A percentile compares a stretch with the other conserved stretches of the same genome.
Evolutionary conservation across 768 basidiomycete species (phyloP).

Genomic region (Tephrocybe sp.): DNA sequence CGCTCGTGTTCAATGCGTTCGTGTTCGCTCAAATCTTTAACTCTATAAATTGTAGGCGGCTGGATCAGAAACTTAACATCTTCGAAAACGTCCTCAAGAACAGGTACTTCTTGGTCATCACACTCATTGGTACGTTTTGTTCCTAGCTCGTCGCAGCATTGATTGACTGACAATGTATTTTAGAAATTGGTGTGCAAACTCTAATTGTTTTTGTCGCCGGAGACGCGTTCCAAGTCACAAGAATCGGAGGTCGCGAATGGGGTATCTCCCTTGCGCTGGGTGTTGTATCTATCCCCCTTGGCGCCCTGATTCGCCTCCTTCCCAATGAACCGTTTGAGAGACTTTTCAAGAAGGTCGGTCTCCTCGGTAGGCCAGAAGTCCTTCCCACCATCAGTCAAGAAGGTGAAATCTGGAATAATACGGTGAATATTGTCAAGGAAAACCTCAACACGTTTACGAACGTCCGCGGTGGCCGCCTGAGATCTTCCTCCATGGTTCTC

Average conservation of each 20-base stretch:
- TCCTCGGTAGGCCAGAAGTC: constrained; percentile 62
- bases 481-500: constrained; percentile 80
- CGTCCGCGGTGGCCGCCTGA: constrained; percentile 85
- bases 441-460: constrained; percentile 81
- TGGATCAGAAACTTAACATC: constrained; percentile 86
- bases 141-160: constrained; percentile 19
- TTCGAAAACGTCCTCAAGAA: constrained; percentile 82
- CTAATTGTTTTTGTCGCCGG: constrained; percentile 91
- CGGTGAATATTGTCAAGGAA: constrained; percentile 80
- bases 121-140: constrained; percentile 69
- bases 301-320: constrained; percentile 72
- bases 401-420: constrained; percentile 68
- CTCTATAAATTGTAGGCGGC: constrained; percentile 85
- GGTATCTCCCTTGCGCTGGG: constrained; percentile 90
- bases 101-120: constrained; percentile 82
- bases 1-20: constrained; percentile 96
- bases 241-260: constrained; percentile 84
- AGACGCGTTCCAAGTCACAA: constrained; percentile 86
- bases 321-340: constrained; percentile 80
- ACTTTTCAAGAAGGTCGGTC: constrained; percentile 40
- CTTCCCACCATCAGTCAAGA: constrained; percentile 66
- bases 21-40: constrained; percentile 98
- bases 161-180: constrained; percentile 1
- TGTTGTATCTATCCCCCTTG: constrained; percentile 83
- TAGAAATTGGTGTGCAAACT: constrained; percentile 85